Base-by-base conservation (phyloP, 208 protist species). In the Trypanosoma caninum region DNA sequence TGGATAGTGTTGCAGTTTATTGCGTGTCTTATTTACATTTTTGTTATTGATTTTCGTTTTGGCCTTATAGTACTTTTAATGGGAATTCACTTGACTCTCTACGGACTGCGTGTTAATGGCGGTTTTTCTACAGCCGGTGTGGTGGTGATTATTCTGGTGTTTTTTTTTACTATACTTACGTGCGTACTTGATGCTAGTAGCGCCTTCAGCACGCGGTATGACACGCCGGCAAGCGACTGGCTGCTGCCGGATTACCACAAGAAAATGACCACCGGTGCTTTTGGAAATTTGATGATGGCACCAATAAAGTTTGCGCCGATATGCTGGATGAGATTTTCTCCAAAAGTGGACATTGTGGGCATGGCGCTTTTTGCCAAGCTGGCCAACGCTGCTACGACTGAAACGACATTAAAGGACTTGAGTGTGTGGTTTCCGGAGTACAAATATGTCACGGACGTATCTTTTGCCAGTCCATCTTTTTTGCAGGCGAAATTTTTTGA, bases 291-390 rank as follows among this genome's bases (percentile, higher is more conserved):
- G 1, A 2, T 8, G 3, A 11, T 18, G 20, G 7, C 14, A 20
- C 22, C 6, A 16, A 23, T 1, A 23, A 14, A 41, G 10, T 37
- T 69, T 47, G 53, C 74, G 13, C 74, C 77, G 16, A 25, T 87
- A 16, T 89, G 82, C 70, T 61, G 59, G 28, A 22, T 51, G 16
- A 64, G 64, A 28, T 84, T 80, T 47, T 56, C 70, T 1, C 30
- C 52, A 8, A 14, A 2, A 0, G 20, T 91, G 8, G 73, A 84
- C 42, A 69, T 89, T 41, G 52, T 83, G 0, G 76, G 65, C 51
- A 78, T 89, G 61, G 75, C 79, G 1, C 71, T 86, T 33, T 80
- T 91, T 38, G 73, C 82, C 1, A 89, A 86, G 50, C 34, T 91
- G 5, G 70, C 69, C 13, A 57, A 85, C 54, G 83, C 82, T 48